Percentiles rank a stretch among this genome's conserved stretches.
Evolutionary conservation across 2,329 filamentous ascomycete species (phyloP).

Genomic region (Endoconidiophora laricicola): DNA sequence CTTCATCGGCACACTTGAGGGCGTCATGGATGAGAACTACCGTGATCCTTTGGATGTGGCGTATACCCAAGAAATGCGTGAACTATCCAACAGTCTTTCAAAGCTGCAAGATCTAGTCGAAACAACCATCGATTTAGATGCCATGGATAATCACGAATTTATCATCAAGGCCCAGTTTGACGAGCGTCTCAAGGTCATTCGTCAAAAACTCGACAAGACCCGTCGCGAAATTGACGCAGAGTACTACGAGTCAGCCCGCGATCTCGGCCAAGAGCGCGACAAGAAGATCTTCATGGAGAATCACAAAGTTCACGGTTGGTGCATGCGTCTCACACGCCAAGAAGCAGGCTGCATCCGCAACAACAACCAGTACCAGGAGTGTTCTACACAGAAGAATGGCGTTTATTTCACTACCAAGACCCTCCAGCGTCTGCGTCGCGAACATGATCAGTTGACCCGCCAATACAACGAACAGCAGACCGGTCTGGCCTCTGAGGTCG

Average conservation of each 20-base stretch:
- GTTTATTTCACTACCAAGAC: slow-evolving; percentile 90
- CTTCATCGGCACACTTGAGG: slow-evolving; percentile 76
- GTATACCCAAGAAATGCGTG: slow-evolving; percentile 70
- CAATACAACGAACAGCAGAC: slow-evolving; percentile 92
- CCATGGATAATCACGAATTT: slow-evolving; percentile 91
- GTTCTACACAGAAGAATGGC: slow-evolving; percentile 95
- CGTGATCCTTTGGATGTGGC: slow-evolving; percentile 70
- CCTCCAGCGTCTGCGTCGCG: slow-evolving; percentile 64
- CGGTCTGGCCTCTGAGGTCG: slow-evolving; percentile 81
- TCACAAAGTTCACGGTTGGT: slow-evolving; percentile 91
- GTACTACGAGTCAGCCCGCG: slow-evolving; percentile 57
- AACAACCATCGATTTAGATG: slow-evolving; percentile 89
- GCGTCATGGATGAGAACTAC: slow-evolving; percentile 89
- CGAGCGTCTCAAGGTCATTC: slow-evolving; percentile 70
- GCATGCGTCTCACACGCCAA: slow-evolving; percentile 78
- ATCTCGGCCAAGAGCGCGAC: slow-evolving; percentile 81
- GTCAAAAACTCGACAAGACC: slow-evolving; percentile 76
- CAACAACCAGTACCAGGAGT: slow-evolving; percentile 79
- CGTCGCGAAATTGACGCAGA: slow-evolving; percentile 70
- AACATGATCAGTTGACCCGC: slow-evolving; percentile 84
- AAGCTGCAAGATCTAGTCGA: slow-evolving; percentile 97
- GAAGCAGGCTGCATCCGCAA: slow-evolving; percentile 90
- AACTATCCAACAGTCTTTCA: slow-evolving; percentile 59
- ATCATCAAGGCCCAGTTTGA: slow-evolving; percentile 99
- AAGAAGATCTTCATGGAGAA: slow-evolving; percentile 98